Percentiles rank a stretch among this genome's conserved stretches.
phyloP scores from a whole-genome alignment of 2,329 filamentous ascomycete genomes.

The Talaromyces funiculosus region DNA sequence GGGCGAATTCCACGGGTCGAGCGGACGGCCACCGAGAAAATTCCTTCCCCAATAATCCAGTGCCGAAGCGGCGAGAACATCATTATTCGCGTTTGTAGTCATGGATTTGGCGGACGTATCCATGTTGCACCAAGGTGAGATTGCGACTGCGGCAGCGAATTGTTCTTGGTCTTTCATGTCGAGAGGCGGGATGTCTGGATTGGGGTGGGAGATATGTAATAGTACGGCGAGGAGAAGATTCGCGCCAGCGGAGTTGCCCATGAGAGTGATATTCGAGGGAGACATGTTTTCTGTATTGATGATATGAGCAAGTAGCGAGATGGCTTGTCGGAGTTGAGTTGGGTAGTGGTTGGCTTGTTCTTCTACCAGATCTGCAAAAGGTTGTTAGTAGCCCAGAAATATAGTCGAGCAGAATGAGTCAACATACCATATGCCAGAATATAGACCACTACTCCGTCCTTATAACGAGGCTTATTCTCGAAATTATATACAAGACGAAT shows the following conservation, averaged over 20 bases:
- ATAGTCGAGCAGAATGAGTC: background rate
- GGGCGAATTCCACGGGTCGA: conserved; percentile 10
- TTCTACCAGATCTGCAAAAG: background rate
- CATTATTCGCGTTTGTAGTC: background rate
- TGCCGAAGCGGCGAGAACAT: background rate
- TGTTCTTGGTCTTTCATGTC: background rate
- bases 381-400: background rate
- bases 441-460: conserved; percentile 3
- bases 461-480: background rate
- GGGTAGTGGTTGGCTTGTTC: conserved; percentile 6
- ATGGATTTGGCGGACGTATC: conserved; percentile 6
- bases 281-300: conserved; percentile 1
- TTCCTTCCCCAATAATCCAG: conserved; percentile 10
- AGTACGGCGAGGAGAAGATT: conserved; percentile 7
- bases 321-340: conserved; percentile 10
- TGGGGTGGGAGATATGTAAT: conserved; percentile 7
- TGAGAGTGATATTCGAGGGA: conserved; percentile 5
- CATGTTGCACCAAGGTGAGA: conserved; percentile 9
- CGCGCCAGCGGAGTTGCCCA: conserved; percentile 10
- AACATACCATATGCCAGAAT: conserved; percentile 6
- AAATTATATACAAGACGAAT: background rate
- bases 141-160: conserved; percentile 1
- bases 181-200: background rate
- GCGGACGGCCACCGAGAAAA: background rate
- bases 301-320: conserved; percentile 5